Base-by-base conservation (phyloP, 2,329 filamentous ascomycete genomes). In the Magnaporthiopsis poae region DNA sequence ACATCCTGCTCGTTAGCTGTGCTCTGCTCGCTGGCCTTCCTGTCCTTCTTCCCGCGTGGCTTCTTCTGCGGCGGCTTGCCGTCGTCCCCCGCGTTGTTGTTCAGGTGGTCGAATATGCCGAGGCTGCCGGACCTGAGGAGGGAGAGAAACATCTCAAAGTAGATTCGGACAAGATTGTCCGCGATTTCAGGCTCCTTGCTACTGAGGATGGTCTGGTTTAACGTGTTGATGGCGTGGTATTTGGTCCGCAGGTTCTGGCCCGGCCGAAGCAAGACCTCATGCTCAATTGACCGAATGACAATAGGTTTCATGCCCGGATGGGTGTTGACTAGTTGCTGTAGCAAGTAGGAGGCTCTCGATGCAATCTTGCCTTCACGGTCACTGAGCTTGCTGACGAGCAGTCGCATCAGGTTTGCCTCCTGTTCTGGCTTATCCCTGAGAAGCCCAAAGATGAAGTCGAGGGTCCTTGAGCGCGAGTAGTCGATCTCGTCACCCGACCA, bases 401-500 rank as follows among this genome's bases (percentile, higher is more conserved):
- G 81, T 66, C 94, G 88, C 68, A 99, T 81, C 69, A 99, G 80
- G 75, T 99, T 99, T 66, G 94, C 90, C 77, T 99, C 95, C 75
- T 99, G 95, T 77, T 99, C 95, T 0, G 95, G 94, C 79, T 96
- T 99, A 76, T 96, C 93, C 76, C 92, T 95, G 68, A 99, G 80
- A 59, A 99, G 81, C 69, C 94, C 92, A 75, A 89, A 98, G 56
- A 98, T 89, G 72, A 96, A 96, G 70, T 92, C 95, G 61, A 99
- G 84, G 3, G 94, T 90, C 70, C 91, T 88, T 63, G 89, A 90
- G 68, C 96, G 88, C 60, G 96, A 92, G 77, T 94, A 98, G 74
- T 96, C 91, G 66, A 99, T 90, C 79, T 98, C 95, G 72, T 99
- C 95, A 66, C 90, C 91, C 75, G 91, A 96, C 91, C 95, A 97